Base-by-base conservation (phyloP, 2,329 filamentous ascomycete species). In the Sclerotinia borealis region DNA sequence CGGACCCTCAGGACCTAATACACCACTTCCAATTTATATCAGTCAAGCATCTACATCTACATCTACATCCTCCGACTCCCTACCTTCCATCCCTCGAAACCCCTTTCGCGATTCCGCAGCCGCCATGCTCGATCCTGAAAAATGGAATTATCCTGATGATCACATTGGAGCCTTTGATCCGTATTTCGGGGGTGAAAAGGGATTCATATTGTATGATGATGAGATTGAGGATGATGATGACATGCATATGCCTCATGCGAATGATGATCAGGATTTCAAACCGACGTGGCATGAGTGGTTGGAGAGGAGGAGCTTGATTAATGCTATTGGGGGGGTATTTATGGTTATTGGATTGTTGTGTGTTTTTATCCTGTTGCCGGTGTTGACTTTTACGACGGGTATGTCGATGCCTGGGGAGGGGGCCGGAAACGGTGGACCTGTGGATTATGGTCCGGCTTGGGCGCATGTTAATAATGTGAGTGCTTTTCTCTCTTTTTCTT, bases 151-250 rank as follows among this genome's bases (percentile, higher is more conserved):
- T 74, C 75, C 81, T 13, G 79, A 83, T 68, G 80, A 83, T 67
- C 74, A 79, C 37, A 70, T 83, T 15, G 75, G 73, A 22, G 78
- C 77, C 10, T 79, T 79, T 1, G 75, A 67, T 70, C 72, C 77
- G 27, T 79, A 79, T 62, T 74, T 75, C 41, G 77, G 75, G 29
- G 75, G 76, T 52, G 73, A 74, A 27, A 71, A 72, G 37, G 71
- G 71, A 1, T 74, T 75, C 48, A 73, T 80, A 5, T 68, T 83
- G 25, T 80, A 81, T 66, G 73, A 75, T 17, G 77, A 83, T 64
- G 77, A 82, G 64, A 75, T 78, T 54, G 82, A 84, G 68, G 76
- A 77, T 31, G 82, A 84, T 65, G 82, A 84, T 65, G 78, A 80
- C 31, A 77, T 83, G 72, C 82, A 84, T 64, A 79, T 81, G 75